Evolutionary conservation across 129 eudicot species (phyloP).

Genomic region (Flaveria robusta): DNA sequence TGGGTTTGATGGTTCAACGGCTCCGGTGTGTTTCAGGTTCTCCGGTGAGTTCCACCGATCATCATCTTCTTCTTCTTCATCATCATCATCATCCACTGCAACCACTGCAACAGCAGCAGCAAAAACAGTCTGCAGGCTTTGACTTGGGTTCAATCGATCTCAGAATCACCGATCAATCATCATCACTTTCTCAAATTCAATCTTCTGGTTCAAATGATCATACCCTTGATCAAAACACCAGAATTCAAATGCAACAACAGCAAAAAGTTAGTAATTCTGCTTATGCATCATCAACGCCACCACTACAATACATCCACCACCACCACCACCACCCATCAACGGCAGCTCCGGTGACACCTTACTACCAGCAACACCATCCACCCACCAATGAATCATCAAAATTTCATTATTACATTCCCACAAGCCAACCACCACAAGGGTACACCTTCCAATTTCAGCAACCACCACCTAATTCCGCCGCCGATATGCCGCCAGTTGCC

Average conservation of each 20-base stretch:
- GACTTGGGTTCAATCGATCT: conserved; percentile 73
- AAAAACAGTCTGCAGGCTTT: conserved; percentile 30
- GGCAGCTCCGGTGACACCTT: conserved; percentile 53
- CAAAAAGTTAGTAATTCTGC: conserved; percentile 48
- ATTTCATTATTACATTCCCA: conserved; percentile 62
- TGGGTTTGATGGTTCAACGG: no score
- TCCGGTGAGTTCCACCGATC: no score
- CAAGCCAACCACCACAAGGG: conserved; percentile 52
- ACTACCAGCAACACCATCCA: conserved; percentile 53
- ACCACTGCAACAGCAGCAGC: conserved; percentile 39
- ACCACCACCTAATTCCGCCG: conserved; percentile 29
- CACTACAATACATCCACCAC: conserved; percentile 55
- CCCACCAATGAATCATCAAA: conserved; percentile 48
- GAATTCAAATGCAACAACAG: conserved; percentile 50
- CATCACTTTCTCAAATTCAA: conserved; percentile 51
- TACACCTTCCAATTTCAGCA: conserved; percentile 63
- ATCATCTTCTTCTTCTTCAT: no score
- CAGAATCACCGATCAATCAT: conserved; percentile 57
- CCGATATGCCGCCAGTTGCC: conserved; percentile 39
- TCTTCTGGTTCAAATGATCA: conserved; percentile 40
- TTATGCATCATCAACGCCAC: conserved; percentile 59
- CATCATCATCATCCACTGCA: conserved; percentile 32
- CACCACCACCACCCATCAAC: conserved; percentile 41
- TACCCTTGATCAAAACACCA: conserved; percentile 35
- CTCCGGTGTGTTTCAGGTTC: no score